Percentiles rank a stretch among this genome's conserved stretches.
These are phyloP conservation scores for Theobroma grandiflorum DNA, from an alignment of 441 rosid genomes.

Conservation along the genomic window DNA sequence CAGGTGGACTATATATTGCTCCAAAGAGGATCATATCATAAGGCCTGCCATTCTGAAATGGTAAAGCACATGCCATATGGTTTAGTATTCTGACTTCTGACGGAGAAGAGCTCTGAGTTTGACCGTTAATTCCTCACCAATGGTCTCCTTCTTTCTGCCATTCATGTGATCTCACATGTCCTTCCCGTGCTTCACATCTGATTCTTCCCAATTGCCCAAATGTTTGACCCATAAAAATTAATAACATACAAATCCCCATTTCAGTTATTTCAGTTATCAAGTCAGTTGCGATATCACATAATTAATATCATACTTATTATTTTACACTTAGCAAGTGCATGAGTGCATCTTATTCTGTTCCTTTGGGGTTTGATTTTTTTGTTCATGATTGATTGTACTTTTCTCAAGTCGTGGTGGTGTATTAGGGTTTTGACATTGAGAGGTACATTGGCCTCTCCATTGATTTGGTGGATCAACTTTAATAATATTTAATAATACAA, in stretches of 20 bases:
- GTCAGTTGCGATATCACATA: slow-evolving; percentile 46
- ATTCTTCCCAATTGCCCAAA: slow-evolving; percentile 25
- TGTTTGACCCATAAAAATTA: slow-evolving; percentile 21
- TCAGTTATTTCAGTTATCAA: slow-evolving; percentile 73
- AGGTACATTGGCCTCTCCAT: background rate
- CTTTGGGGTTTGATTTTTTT: background rate
- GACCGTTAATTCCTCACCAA: slow-evolving; percentile 5
- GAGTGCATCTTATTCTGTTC: background rate
- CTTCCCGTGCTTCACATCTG: slow-evolving; percentile 45
- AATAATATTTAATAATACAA: no score
- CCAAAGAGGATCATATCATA: no score
- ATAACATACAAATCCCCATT: slow-evolving; percentile 14
- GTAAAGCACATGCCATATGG: slow-evolving; percentile 33
- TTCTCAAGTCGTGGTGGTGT: no score
- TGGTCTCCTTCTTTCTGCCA: slow-evolving; percentile 20
- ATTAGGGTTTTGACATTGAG: no score
- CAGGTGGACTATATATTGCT: no score
- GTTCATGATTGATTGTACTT: background rate
- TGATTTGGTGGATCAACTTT: no score
- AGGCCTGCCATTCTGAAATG: background rate
- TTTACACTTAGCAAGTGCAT: slow-evolving; percentile 5
- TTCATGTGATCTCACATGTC: slow-evolving; percentile 71
- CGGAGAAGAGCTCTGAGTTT: slow-evolving; percentile 19
- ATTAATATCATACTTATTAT: background rate
- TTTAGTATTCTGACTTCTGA: background rate